Base-by-base conservation (phyloP, 1,284 basidiomycete species). In the Fereydounia khargensis region DNA sequence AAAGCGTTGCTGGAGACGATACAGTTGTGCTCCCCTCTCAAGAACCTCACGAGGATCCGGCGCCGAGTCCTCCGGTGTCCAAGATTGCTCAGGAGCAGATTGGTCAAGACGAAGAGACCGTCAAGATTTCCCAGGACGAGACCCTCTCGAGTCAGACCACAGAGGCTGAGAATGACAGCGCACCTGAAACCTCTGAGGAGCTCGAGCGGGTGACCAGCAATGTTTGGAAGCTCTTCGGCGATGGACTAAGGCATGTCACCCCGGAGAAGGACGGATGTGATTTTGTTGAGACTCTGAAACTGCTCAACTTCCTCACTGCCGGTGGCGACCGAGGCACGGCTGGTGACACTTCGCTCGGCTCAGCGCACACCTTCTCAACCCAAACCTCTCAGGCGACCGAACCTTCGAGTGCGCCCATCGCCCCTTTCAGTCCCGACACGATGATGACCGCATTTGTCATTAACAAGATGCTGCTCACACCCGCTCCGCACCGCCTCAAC, bases 151-250 rank as follows among this genome's bases (percentile, higher is more conserved):
- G n/a, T n/a, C n/a, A n/a, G n/a, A n/a, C n/a, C n/a, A n/a, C n/a
- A n/a, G n/a, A n/a, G n/a, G n/a, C n/a, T n/a, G n/a, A n/a, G n/a
- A n/a, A n/a, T n/a, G n/a, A n/a, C n/a, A n/a, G n/a, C n/a, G n/a
- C 35, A 3, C 60, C 53, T 9, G 42, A 55, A 4, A 34, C 65
- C 19, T 65, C 58, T 6, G 47, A 54, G 8, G 69, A 68, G 47
- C 49, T 74, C 30, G 70, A 73, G 31, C 48, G 61, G 8, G 56
- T 65, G 20, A 57, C 65, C 3, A 37, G 43, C 7, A 61, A 64
- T 23, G 60, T 72, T 8, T 72, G 67, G 69, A 36, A 55, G 4
- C 42, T 48, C 9, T 68, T 74, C 51, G 67, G 67, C 27, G 70
- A 73, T 21, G 43, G 40, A 2, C 55, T 74, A 7, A 60, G 72